Evolutionary conservation across 129 eudicot species (phyloP).

Genomic region (Ambrosia artemisiifolia): DNA sequence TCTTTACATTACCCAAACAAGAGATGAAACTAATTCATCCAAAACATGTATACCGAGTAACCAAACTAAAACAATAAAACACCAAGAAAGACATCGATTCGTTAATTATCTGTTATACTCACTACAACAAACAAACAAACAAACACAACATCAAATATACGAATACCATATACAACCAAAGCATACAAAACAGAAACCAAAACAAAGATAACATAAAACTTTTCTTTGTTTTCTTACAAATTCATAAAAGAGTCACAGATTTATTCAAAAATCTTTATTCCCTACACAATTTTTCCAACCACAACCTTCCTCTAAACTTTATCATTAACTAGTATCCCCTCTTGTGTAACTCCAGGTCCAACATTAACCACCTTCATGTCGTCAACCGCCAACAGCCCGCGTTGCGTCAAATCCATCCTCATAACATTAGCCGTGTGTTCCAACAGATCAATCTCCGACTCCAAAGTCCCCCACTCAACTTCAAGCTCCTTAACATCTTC

Average conservation of each 20-base stretch:
- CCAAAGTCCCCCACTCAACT: conserved; percentile 23
- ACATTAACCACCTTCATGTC: not conserved
- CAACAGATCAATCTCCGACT: conserved; percentile 23
- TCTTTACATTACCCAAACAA: too few relatives aligned
- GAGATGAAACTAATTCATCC: too few relatives aligned
- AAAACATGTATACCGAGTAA: too few relatives aligned
- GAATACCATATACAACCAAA: not conserved
- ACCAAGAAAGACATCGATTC: too few relatives aligned
- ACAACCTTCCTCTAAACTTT: not conserved
- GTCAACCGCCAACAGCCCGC: not conserved
- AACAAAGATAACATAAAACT: not conserved
- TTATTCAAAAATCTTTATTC: not conserved
- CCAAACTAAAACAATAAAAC: too few relatives aligned
- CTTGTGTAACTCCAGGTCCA: not conserved
- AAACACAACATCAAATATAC: too few relatives aligned
- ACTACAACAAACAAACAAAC: too few relatives aligned
- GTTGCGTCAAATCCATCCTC: conserved; percentile 13
- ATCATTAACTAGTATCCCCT: conserved; percentile 10
- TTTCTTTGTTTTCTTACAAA: not conserved
- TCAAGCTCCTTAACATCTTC: not conserved
- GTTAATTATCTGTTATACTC: too few relatives aligned
- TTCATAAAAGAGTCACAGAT: not conserved
- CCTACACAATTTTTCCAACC: not conserved
- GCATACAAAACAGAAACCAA: not conserved
- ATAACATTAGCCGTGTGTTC: conserved; percentile 30